Percentiles rank a stretch among this genome's conserved stretches.
Evolutionary conservation across 75 land plant species (phyloP).

Genomic region (Pinus taeda): DNA sequence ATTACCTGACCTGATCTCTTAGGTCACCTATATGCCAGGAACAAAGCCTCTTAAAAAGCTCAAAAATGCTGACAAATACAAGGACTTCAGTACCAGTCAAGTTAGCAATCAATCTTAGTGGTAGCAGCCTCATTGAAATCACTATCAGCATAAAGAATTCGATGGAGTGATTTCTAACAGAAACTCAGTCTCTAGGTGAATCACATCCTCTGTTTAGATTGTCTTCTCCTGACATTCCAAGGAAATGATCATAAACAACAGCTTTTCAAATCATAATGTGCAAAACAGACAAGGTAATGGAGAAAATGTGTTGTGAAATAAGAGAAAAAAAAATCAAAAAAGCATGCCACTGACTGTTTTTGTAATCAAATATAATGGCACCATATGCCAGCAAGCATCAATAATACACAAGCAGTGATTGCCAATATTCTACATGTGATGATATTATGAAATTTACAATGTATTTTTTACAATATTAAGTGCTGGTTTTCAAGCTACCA

Average conservation of each 20-base stretch:
- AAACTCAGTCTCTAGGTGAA: no score
- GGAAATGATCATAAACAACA: not conserved
- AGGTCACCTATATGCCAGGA: no score
- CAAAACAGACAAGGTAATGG: not conserved
- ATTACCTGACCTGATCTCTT: no score
- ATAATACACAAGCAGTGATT: not conserved
- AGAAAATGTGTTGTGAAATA: not conserved
- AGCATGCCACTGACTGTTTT: not conserved
- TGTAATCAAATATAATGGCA: not conserved
- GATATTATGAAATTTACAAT: not conserved
- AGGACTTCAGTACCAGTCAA: no score
- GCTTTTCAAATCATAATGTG: not conserved
- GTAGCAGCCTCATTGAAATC: no score
- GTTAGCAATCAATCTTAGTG: no score
- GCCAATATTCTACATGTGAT: not conserved
- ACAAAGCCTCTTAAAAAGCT: no score
- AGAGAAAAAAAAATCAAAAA: not conserved
- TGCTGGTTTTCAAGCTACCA: conserved; percentile 1
- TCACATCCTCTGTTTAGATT: not conserved
- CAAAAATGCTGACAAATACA: no score
- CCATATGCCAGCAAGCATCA: not conserved
- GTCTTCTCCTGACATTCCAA: not conserved
- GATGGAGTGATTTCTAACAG: no score
- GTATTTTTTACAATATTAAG: not conserved
- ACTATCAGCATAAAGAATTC: no score